Evolutionary conservation across 2,329 filamentous ascomycete species (phyloP).

Genomic region (Xylariaceae sp.): DNA sequence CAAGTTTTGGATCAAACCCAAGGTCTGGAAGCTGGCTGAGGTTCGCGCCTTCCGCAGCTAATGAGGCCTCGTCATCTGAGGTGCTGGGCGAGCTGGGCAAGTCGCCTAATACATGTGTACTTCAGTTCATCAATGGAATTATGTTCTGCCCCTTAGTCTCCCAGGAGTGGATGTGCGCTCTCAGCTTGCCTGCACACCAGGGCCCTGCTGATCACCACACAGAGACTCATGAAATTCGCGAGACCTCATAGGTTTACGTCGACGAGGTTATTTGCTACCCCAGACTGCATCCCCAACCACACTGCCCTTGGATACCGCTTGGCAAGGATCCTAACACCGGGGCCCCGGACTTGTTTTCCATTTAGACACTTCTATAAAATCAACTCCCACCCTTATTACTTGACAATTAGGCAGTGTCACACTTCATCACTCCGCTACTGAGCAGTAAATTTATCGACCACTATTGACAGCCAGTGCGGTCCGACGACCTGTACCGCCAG

Average conservation of each 20-base stretch:
- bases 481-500: conserved; percentile 1
- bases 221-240: background rate
- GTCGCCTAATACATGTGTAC: background rate
- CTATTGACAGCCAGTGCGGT: background rate
- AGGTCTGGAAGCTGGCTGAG: no score
- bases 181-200: background rate
- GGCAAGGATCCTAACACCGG: background rate
- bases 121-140: conserved; percentile 4
- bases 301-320: background rate
- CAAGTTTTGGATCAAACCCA: no score
- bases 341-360: conserved; percentile 8
- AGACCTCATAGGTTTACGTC: background rate
- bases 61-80: no score
- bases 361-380: conserved; percentile 4
- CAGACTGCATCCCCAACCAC: conserved; percentile 8
- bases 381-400: background rate
- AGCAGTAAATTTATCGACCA: background rate
- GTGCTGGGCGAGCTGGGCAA: no score
- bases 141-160: conserved; percentile 7
- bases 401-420: background rate
- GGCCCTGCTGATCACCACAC: no score
- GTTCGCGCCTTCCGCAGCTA: no score
- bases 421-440: background rate
- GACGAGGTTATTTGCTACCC: conserved; percentile 7
- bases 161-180: background rate